phyloP scores from a whole-genome alignment of 2,329 filamentous ascomycete genomes.

The Diaporthe caulivora region DNA sequence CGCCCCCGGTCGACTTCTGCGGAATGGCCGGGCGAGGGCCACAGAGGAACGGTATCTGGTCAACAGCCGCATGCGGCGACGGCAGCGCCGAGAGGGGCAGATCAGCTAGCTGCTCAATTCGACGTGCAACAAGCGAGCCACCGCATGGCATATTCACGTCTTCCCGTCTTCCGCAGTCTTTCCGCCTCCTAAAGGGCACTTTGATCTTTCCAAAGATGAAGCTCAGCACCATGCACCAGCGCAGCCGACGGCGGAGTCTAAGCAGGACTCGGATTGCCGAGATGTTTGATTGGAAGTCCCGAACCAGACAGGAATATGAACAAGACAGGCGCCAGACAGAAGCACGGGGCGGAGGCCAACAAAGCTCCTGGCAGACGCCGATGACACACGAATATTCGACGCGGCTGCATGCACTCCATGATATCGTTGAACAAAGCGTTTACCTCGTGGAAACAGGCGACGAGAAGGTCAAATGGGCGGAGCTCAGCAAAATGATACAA shows the following conservation, averaged over 20 bases:
- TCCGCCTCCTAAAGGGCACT: constrained; percentile 41
- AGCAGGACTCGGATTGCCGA: constrained; percentile 51
- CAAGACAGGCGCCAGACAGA: background rate
- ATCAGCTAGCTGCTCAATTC: constrained; percentile 1
- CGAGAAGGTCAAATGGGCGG: background rate
- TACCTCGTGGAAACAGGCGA: background rate
- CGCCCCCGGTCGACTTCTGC: constrained; percentile 24
- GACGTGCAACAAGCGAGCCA: constrained; percentile 36
- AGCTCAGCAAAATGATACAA: background rate
- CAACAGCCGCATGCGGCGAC: constrained; percentile 14
- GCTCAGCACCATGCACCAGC: constrained; percentile 48
- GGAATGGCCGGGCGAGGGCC: constrained; percentile 22
- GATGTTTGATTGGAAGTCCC: constrained; percentile 49
- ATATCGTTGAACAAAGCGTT: background rate
- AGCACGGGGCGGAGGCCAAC: background rate
- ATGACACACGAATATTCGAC: background rate
- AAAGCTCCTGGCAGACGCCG: background rate
- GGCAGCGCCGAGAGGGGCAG: constrained; percentile 21
- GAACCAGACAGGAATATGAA: background rate
- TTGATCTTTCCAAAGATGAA: constrained; percentile 53
- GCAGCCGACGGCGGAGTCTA: constrained; percentile 50
- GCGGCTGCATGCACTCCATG: background rate
- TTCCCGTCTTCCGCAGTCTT: constrained; percentile 41
- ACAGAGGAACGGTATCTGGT: constrained; percentile 30
- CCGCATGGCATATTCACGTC: constrained; percentile 39